Evolutionary conservation across 352 stramenopile genomes (phyloP), one percentile per base, ranked within the genome.

Genomic region (Blastocystis sp.): DNA sequence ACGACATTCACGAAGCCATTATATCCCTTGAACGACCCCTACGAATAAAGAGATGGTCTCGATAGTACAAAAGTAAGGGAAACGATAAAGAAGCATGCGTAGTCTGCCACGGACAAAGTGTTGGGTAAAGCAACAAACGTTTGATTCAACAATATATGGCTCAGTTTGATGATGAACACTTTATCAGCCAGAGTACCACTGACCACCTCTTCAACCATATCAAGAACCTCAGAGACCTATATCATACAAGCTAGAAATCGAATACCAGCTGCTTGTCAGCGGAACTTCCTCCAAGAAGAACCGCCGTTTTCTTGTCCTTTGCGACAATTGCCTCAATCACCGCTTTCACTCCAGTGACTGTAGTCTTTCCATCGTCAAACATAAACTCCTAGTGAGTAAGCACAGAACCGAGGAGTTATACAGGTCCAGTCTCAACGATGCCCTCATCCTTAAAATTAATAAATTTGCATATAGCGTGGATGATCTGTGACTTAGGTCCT

Each of bases 1-100:
- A 84, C 73, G 4, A 84, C 47, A 43, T 84, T 84, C 50, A 84
- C 73, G 56, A 66, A 84, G 26, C 73, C 73, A 34, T 84, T 84
- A 37, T 84, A 84, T 29, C 45, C 45, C 53, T 59, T 47, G 55
- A 84, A 84, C 1, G 73, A 55, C 4, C 29, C 47, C 73, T 84
- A 47, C 2, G 15, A 2, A 64, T 84, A 11, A 76, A 68, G 2
- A 23, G 64, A 20, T 6, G 7, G 11, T 1, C 2, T 15, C 3
- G 20, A 7, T 7, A 13, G 20, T 50, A 84, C 73, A n/a, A 84
- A 53, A 29, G 53, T 59, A 13, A 66, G 47, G 9, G 73, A 64
- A 29, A 43, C 73, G 11, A 61, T 20, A 43, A 54, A 84, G 73
- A 84, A 84, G n/a, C 53, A 41, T 39, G 73, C 53, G 39, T 66